Conservation (phyloP, 108 stramenopile species). For the Nitzschia sp. region DNA sequence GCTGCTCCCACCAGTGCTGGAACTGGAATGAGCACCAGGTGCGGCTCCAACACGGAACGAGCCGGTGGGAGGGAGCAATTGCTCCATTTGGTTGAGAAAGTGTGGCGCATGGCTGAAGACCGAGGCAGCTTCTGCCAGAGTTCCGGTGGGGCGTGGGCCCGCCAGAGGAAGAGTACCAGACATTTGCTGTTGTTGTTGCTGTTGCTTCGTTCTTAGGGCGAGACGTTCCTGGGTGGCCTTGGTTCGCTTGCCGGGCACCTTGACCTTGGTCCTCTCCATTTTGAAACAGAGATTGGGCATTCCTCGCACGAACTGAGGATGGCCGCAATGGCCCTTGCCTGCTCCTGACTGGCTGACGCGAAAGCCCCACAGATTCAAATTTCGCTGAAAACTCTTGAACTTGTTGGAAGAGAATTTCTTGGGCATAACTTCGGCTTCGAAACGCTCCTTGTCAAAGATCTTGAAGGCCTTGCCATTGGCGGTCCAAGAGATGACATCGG, state of each 20-base stretch:
- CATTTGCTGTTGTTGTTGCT: background rate
- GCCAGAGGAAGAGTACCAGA: background rate
- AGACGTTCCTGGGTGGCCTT: background rate
- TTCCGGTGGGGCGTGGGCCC: too few relatives aligned
- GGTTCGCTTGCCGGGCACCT: conserved; percentile 1
- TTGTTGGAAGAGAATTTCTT: conserved; percentile 73
- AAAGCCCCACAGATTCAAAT: conserved; percentile 47
- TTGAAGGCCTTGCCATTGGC: conserved; percentile 51
- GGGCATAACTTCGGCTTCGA: conserved; percentile 58
- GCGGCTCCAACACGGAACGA: background rate
- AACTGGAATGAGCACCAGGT: too few relatives aligned
- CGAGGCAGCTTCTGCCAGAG: background rate
- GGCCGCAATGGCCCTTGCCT: conserved; percentile 25
- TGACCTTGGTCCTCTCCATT: conserved; percentile 21
- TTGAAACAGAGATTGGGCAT: conserved; percentile 11
- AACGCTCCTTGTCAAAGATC: conserved; percentile 44
- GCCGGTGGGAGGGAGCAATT: background rate
- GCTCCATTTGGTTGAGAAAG: background rate
- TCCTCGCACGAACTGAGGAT: conserved; percentile 20
- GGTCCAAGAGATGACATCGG: conserved; percentile 45
- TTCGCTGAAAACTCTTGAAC: conserved; percentile 73
- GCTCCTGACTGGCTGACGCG: conserved; percentile 4
- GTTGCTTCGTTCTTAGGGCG: too few relatives aligned
- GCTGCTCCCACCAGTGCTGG: background rate
- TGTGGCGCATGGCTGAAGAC: background rate